Percentiles rank a stretch among this genome's conserved stretches.
Conservation (phyloP, 257 asterid species). For the Salvia hispanica region DNA sequence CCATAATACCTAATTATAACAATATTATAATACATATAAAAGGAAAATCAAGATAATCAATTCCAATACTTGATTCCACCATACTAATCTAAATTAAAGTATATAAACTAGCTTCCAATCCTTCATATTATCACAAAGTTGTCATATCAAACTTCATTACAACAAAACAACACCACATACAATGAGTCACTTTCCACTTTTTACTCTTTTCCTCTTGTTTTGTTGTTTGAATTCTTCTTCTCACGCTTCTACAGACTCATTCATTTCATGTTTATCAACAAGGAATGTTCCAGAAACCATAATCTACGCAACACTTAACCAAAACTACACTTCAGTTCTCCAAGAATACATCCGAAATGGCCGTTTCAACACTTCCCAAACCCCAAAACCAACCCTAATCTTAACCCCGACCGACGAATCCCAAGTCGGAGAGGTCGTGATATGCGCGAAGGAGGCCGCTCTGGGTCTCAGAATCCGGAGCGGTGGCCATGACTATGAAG, state of each 20-base stretch:
- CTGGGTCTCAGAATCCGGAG: conserved; percentile 49
- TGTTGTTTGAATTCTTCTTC: conserved; percentile 2
- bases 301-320: conserved; percentile 20
- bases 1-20: too few species aligned
- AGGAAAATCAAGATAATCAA: too few species aligned
- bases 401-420: conserved; percentile 30
- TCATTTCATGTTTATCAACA: background rate
- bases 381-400: conserved; percentile 33
- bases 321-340: conserved; percentile 33
- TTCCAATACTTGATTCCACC: too few species aligned
- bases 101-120: too few species aligned
- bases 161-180: too few species aligned
- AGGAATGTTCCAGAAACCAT: background rate
- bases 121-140: too few species aligned
- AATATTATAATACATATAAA: too few species aligned
- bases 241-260: conserved; percentile 23
- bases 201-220: background rate
- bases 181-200: too few species aligned
- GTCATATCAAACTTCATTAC: too few species aligned
- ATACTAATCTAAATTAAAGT: too few species aligned
- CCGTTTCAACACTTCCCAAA: conserved; percentile 33
- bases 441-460: conserved; percentile 15
- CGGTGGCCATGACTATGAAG: conserved; percentile 63
- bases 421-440: conserved; percentile 25
- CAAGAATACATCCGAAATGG: conserved; percentile 32